phyloP scores from a whole-genome alignment of 305 asterid species.

The Fraxinus paxiana region DNA sequence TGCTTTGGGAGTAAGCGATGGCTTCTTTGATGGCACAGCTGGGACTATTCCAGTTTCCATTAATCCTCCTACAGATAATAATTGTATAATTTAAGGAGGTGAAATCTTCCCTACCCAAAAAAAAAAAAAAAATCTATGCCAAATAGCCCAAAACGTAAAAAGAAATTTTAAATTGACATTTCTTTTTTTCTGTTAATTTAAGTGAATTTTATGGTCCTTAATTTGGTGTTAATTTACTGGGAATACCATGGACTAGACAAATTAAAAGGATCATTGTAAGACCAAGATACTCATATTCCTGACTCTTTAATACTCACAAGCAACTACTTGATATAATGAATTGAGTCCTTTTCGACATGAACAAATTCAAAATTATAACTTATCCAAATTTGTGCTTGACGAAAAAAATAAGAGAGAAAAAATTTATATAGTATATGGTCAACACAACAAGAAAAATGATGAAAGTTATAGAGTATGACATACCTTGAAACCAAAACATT shows the following conservation, averaged over 20 bases:
- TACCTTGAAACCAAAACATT: neutral
- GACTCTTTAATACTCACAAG: neutral
- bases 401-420: neutral
- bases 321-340: neutral
- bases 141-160: neutral
- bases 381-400: neutral
- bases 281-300: neutral
- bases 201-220: neutral
- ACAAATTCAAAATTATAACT: neutral
- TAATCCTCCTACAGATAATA: conserved; percentile 23
- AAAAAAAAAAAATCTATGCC: neutral
- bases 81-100: neutral
- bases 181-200: too few species aligned
- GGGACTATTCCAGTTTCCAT: conserved; percentile 39
- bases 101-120: conserved; percentile 6
- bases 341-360: neutral
- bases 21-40: conserved; percentile 43
- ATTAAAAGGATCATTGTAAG: neutral
- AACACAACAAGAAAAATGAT: neutral
- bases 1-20: conserved; percentile 70
- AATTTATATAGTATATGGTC: neutral
- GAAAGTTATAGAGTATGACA: neutral
- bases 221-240: neutral
- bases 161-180: neutral
- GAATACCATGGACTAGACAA: neutral